A percentile compares a stretch with the other conserved stretches of the same genome.
phyloP scores from a whole-genome alignment of 2,329 filamentous ascomycete species.

The Colletotrichum melonis region DNA sequence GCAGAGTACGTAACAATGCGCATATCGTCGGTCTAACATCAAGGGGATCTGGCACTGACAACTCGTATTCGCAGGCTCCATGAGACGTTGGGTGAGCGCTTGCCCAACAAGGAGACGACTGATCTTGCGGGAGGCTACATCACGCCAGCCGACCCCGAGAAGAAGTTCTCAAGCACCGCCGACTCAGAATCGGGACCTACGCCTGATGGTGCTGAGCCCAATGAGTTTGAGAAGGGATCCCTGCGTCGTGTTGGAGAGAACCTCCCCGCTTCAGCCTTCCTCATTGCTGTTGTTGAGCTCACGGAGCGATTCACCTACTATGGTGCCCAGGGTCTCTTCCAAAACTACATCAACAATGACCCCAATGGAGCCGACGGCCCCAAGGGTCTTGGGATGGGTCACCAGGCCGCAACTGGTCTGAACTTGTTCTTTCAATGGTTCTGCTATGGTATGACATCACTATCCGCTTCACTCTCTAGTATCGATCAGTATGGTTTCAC shows the following conservation, averaged over 20 bases:
- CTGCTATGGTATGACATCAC: constrained; percentile 47
- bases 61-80: constrained; percentile 40
- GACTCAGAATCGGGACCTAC: constrained; percentile 45
- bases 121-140: constrained; percentile 42
- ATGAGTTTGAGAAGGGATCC: constrained; percentile 59
- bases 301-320: constrained; percentile 70
- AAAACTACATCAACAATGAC: constrained; percentile 62
- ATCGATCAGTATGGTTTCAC: not conserved
- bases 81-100: constrained; percentile 42
- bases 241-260: constrained; percentile 66
- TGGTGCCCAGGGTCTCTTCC: constrained; percentile 64
- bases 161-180: constrained; percentile 29
- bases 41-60: not conserved
- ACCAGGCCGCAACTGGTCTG: constrained; percentile 65
- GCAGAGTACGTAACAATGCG: constrained; percentile 44
- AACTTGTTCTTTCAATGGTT: constrained; percentile 68
- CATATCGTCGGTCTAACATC: constrained; percentile 5
- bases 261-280: constrained; percentile 64
- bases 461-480: not conserved
- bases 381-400: constrained; percentile 65
- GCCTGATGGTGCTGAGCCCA: constrained; percentile 63
- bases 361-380: constrained; percentile 50
- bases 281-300: constrained; percentile 67
- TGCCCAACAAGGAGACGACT: constrained; percentile 38
- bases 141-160: constrained; percentile 39